phyloP scores from a whole-genome alignment of 148 eudicot species.

The Fagopyrum esculentum region DNA sequence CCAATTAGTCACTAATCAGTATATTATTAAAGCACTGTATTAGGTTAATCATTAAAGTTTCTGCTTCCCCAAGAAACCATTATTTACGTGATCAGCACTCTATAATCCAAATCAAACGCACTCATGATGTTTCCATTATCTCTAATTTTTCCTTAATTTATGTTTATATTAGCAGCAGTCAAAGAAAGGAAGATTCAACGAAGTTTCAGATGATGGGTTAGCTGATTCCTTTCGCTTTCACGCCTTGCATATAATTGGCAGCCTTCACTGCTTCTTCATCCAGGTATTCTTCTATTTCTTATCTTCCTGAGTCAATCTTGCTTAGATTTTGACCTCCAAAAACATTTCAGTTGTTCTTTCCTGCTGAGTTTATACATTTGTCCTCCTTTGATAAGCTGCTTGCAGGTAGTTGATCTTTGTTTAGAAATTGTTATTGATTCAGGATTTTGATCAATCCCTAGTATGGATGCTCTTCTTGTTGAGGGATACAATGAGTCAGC shows the following conservation, averaged over 20 bases:
- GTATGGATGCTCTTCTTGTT: slow-evolving; percentile 10
- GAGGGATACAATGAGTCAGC: slow-evolving; percentile 8
- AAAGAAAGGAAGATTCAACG: background rate
- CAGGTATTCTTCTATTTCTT: background rate
- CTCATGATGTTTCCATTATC: background rate
- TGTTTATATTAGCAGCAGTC: background rate
- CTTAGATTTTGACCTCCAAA: background rate
- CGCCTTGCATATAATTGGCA: background rate
- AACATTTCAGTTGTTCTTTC: background rate
- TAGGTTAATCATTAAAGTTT: background rate
- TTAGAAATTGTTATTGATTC: background rate
- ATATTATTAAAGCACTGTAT: background rate
- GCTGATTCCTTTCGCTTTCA: background rate
- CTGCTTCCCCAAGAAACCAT: background rate
- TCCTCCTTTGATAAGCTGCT: too few species aligned
- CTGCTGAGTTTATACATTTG: too few species aligned
- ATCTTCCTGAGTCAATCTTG: slow-evolving; percentile 1
- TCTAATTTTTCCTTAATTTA: background rate
- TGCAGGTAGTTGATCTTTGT: background rate
- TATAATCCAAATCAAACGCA: slow-evolving; percentile 1
- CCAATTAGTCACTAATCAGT: background rate
- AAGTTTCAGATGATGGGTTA: background rate
- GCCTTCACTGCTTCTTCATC: background rate
- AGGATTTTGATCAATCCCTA: background rate
- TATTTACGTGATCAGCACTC: background rate